phyloP scores from a whole-genome alignment of 805 yeast species.

The Maudiozyma barnettii region DNA sequence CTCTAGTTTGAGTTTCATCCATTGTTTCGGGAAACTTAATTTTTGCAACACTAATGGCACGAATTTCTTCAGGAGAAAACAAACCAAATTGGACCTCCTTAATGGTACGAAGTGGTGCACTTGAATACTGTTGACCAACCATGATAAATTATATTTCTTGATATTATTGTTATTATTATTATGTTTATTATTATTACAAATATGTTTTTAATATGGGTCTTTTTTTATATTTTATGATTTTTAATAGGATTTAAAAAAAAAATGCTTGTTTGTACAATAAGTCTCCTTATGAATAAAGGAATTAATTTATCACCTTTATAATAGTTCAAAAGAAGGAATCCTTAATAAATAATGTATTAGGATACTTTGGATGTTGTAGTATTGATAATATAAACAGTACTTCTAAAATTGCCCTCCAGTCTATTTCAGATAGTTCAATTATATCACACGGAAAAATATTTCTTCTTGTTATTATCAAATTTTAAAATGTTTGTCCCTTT shows the following conservation, averaged over 20 bases:
- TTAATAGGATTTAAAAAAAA: not conserved
- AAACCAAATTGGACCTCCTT: constrained; percentile 98
- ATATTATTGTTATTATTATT: constrained; percentile 2
- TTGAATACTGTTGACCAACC: constrained; percentile 77
- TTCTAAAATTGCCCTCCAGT: not conserved
- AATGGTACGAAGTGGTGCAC: constrained; percentile 95
- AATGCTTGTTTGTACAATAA: not conserved
- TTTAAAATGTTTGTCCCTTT: not conserved
- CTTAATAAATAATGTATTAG: not conserved
- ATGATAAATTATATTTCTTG: constrained; percentile 14
- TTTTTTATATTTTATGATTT: not conserved
- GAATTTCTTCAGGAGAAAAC: constrained; percentile 92
- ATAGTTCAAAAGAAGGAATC: not conserved
- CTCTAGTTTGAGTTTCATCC: constrained; percentile 93
- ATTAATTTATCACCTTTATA: not conserved
- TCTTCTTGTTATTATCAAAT: not conserved
- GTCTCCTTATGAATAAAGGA: not conserved
- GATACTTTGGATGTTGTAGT: too few species aligned
- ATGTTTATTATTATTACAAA: constrained; percentile 2
- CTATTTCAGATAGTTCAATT: not conserved
- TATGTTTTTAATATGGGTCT: not conserved
- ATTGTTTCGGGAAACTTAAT: constrained; percentile 98
- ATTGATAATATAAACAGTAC: not conserved
- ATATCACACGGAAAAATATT: not conserved
- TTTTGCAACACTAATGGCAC: constrained; percentile 96